A percentile compares a stretch with the other conserved stretches of the same genome.
Conservation (phyloP, 1,284 basidiomycete species). For the Trametes pubescens region DNA sequence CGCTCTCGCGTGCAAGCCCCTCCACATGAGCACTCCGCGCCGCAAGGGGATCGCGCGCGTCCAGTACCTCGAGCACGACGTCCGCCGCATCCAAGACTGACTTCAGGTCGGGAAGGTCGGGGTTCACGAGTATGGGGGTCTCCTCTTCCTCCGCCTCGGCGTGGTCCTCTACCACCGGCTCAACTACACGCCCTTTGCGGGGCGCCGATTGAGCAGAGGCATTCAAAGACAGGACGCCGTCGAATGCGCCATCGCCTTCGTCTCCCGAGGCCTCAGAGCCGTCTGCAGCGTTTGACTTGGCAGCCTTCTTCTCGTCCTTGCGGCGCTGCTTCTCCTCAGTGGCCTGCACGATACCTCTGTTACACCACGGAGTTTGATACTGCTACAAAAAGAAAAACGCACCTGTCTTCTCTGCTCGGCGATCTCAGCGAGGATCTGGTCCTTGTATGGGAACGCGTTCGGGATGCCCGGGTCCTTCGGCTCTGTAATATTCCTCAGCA, state of each 20-base stretch:
- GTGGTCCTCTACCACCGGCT: constrained; percentile 33
- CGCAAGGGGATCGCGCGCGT: constrained; percentile 84
- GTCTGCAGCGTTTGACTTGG: constrained; percentile 40
- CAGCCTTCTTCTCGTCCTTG: constrained; percentile 67
- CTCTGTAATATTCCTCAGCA: constrained; percentile 48
- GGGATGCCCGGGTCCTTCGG: constrained; percentile 95
- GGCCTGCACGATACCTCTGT: constrained; percentile 48
- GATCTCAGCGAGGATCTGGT: constrained; percentile 93
- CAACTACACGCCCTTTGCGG: constrained; percentile 26
- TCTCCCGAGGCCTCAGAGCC: constrained; percentile 44
- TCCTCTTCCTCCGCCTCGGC: constrained; percentile 53
- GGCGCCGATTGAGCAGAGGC: constrained; percentile 24
- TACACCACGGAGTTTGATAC: background rate
- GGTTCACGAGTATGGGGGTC: constrained; percentile 70
- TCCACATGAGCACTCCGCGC: constrained; percentile 75
- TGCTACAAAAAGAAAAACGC: constrained; percentile 36
- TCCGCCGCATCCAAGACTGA: constrained; percentile 86
- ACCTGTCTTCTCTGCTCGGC: constrained; percentile 81
- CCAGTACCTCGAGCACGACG: constrained; percentile 85
- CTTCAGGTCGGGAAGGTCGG: constrained; percentile 71
- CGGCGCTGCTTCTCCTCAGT: constrained; percentile 75
- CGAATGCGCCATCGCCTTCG: constrained; percentile 34
- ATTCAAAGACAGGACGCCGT: constrained; percentile 28
- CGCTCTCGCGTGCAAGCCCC: constrained; percentile 52
- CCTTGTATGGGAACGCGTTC: constrained; percentile 98